phyloP scores from a whole-genome alignment of 139 green algal species.

The Chlorella sp. region DNA sequence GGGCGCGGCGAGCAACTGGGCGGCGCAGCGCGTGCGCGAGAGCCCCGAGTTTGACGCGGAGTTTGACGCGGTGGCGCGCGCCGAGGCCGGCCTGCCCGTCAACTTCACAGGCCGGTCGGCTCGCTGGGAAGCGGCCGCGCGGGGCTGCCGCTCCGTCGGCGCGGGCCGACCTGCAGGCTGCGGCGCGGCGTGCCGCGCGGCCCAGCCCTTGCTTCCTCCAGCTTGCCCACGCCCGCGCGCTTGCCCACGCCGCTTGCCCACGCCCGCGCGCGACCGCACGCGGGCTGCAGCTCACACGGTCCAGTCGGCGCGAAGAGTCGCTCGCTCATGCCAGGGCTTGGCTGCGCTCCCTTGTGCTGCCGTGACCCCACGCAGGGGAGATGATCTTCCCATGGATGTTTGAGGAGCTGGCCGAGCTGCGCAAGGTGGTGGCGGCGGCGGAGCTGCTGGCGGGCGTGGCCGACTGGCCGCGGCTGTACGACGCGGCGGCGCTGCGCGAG shows the following conservation, averaged over 20 bases:
- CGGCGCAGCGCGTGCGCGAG: conserved; percentile 68
- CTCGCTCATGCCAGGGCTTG: too few relatives aligned
- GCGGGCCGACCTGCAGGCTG: too few relatives aligned
- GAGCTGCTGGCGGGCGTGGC: conserved; percentile 66
- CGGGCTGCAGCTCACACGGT: too few relatives aligned
- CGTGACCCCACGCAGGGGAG: conserved; percentile 78
- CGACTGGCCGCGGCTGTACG: conserved; percentile 90
- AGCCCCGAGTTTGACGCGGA: conserved; percentile 38
- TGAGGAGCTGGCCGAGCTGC: conserved; percentile 81
- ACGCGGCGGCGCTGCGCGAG: conserved; percentile 48
- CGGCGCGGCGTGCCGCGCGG: too few relatives aligned
- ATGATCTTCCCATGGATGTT: conserved; percentile 97
- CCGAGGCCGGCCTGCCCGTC: conserved; percentile 54
- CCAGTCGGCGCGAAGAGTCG: too few relatives aligned
- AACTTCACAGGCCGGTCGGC: conserved; percentile 67
- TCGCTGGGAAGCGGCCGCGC: too few relatives aligned
- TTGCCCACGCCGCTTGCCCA: too few relatives aligned
- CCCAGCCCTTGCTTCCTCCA: too few relatives aligned
- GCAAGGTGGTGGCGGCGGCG: conserved; percentile 70
- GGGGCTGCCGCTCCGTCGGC: too few relatives aligned
- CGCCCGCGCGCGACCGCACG: too few relatives aligned
- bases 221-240: too few relatives aligned
- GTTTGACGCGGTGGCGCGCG: conserved; percentile 73
- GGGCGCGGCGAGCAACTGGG: conserved; percentile 59
- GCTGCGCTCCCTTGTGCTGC: too few relatives aligned